Conservation (phyloP, 139 green algal species). For the Raphidocelis subcapitata region DNA sequence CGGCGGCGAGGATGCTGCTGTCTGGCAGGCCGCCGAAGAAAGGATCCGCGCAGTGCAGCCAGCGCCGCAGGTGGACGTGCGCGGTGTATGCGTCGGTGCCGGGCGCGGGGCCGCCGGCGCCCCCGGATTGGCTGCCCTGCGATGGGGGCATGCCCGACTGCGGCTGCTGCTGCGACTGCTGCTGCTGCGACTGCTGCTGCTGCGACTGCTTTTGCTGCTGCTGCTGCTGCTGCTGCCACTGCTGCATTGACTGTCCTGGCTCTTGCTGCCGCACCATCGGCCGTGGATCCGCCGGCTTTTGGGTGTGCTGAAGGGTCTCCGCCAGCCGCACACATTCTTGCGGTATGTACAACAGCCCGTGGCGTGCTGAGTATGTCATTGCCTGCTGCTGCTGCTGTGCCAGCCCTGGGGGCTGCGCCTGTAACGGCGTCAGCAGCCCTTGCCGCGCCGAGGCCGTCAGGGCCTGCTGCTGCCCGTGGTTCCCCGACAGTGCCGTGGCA, state of each 20-base stretch:
- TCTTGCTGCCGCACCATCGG: background rate
- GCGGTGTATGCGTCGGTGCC: background rate
- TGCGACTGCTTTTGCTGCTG: background rate
- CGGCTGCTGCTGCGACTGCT: background rate
- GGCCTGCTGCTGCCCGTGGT: too few relatives aligned
- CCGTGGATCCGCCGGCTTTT: background rate
- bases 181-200: slow-evolving; percentile 2
- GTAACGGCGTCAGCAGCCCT: background rate
- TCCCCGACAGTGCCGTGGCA: too few relatives aligned
- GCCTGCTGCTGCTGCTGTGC: background rate
- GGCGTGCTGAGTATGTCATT: background rate
- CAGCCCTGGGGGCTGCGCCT: background rate
- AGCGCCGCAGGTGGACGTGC: slow-evolving; percentile 9
- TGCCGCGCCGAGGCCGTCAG: too few relatives aligned
- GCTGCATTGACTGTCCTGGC: background rate
- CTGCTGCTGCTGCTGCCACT: slow-evolving; percentile 1
- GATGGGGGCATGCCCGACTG: background rate
- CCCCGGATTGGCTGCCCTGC: background rate
- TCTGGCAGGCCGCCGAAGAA: background rate
- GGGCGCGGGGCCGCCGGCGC: background rate
- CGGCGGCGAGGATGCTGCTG: background rate
- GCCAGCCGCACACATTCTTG: background rate
- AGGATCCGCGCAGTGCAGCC: background rate
- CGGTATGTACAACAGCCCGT: background rate
- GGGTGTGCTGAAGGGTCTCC: background rate